Percentiles rank a stretch among this genome's conserved stretches.
Evolutionary conservation across 202 grass and related monocot genomes (phyloP).

Genomic region (Brachypodium distachyon): DNA sequence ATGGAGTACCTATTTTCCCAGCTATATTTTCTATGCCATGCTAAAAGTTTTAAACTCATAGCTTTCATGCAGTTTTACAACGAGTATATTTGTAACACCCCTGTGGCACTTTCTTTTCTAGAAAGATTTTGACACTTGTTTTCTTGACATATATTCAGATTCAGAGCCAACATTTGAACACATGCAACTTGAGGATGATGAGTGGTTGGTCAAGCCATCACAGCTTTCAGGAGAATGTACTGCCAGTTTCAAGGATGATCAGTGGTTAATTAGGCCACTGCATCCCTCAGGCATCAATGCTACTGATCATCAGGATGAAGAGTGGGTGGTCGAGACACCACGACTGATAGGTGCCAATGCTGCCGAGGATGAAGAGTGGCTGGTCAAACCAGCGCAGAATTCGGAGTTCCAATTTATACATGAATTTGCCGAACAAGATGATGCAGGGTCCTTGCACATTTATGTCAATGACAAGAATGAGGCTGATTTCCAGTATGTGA

Average conservation of each 20-base stretch:
- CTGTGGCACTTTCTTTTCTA: not conserved
- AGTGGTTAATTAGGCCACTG: conserved; percentile 27
- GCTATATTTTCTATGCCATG: not conserved
- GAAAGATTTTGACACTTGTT: not conserved
- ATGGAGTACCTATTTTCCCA: not conserved
- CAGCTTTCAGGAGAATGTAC: not conserved
- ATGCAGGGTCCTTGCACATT: conserved; percentile 27
- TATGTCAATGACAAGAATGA: conserved; percentile 67
- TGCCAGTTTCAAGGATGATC: conserved; percentile 3
- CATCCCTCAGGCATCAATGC: not conserved
- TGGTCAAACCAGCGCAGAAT: conserved; percentile 26
- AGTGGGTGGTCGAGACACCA: conserved; percentile 28
- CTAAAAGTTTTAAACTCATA: not conserved
- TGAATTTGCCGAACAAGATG: conserved; percentile 6
- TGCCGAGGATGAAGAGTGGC: conserved; percentile 32
- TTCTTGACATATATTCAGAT: conserved; percentile 22
- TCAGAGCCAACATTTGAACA: conserved; percentile 23
- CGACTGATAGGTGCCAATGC: not conserved
- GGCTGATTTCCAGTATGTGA: conserved; percentile 76
- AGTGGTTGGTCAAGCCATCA: conserved; percentile 50
- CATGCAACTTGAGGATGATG: conserved; percentile 39
- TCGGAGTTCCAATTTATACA: conserved; percentile 31
- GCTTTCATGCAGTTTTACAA: not conserved
- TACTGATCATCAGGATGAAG: conserved; percentile 3
- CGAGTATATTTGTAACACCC: not conserved